Percentiles rank a stretch among this genome's conserved stretches.
Evolutionary conservation across 2,329 filamentous ascomycete species (phyloP).

Genomic region (Exserohilum turcica): DNA sequence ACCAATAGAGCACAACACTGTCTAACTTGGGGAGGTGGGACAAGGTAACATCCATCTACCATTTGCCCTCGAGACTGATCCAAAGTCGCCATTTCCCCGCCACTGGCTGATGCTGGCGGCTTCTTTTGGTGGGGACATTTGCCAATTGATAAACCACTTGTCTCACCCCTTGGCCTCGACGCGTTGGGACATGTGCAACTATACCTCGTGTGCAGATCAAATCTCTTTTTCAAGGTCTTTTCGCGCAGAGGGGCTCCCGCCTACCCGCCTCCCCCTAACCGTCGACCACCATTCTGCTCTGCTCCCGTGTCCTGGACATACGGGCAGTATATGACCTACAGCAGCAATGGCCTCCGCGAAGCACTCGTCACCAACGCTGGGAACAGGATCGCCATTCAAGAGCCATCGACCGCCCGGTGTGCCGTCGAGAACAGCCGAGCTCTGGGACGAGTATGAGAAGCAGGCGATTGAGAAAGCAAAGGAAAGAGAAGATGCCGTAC

Average conservation of each 20-base stretch:
- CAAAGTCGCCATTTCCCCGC: conserved; percentile 31
- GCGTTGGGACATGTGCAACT: conserved; percentile 36
- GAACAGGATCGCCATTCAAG: conserved; percentile 35
- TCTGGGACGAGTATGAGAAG: conserved; percentile 46
- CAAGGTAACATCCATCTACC: conserved; percentile 35
- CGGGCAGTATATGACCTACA: conserved; percentile 21
- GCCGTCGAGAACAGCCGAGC: conserved; percentile 35
- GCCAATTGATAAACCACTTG: conserved; percentile 41
- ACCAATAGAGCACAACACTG: conserved; percentile 33
- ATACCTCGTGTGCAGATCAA: conserved; percentile 40
- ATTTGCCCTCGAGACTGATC: conserved; percentile 26
- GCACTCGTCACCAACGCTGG: conserved; percentile 29
- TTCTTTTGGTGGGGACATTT: conserved; percentile 18
- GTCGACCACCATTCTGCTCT: conserved; percentile 11
- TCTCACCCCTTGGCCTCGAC: conserved; percentile 39
- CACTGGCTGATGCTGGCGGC: conserved; percentile 25
- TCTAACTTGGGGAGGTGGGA: conserved; percentile 36
- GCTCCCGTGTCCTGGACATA: conserved; percentile 9
- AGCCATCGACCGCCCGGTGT: conserved; percentile 35
- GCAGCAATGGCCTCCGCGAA: conserved; percentile 26
- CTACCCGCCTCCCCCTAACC: conserved; percentile 22
- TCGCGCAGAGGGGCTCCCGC: conserved; percentile 19
- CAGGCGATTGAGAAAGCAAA: conserved; percentile 39
- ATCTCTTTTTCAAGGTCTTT: conserved; percentile 38
- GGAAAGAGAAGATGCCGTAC: conserved; percentile 29